Percentiles rank a stretch among this genome's conserved stretches.
Conservation (phyloP, 495 filamentous ascomycete genomes). For the Talaromyces stipitatus region DNA sequence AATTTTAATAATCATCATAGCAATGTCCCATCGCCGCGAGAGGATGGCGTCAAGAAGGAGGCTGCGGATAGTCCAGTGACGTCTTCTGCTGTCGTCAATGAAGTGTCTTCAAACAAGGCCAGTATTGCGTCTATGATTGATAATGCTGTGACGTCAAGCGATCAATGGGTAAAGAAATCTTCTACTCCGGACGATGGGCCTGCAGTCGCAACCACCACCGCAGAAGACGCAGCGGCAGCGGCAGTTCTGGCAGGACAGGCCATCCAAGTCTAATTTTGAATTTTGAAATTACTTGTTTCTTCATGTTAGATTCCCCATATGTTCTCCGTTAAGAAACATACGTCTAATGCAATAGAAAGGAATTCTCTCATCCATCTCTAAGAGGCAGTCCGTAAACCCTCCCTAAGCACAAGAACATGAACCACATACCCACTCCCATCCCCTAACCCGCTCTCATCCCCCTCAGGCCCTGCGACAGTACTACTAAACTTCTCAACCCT, state of each 20-base stretch:
- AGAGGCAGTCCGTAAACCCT: neutral
- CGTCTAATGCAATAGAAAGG: neutral
- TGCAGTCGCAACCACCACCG: neutral
- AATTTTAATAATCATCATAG: neutral
- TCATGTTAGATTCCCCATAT: conserved; percentile 1
- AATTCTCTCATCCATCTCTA: neutral
- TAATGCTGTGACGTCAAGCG: conserved; percentile 14
- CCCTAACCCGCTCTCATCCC: conserved; percentile 44
- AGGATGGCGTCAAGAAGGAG: neutral
- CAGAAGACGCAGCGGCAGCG: neutral
- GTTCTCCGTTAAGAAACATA: neutral
- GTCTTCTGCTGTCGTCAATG: neutral
- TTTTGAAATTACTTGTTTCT: neutral
- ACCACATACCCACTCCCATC: conserved; percentile 41
- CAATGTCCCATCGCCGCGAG: neutral
- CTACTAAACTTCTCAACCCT: conserved; percentile 39
- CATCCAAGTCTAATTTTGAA: neutral
- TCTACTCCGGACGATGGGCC: neutral
- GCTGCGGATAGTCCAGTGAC: neutral
- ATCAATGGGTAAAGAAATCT: neutral
- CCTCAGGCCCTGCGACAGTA: neutral
- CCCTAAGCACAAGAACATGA: conserved; percentile 29
- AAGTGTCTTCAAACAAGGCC: conserved; percentile 26
- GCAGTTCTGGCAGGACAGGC: neutral
- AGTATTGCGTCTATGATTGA: conserved; percentile 43